A percentile compares a stretch with the other conserved stretches of the same genome.
Evolutionary conservation across 352 stramenopile species (phyloP).

Genomic region (Phytopythium litorale): DNA sequence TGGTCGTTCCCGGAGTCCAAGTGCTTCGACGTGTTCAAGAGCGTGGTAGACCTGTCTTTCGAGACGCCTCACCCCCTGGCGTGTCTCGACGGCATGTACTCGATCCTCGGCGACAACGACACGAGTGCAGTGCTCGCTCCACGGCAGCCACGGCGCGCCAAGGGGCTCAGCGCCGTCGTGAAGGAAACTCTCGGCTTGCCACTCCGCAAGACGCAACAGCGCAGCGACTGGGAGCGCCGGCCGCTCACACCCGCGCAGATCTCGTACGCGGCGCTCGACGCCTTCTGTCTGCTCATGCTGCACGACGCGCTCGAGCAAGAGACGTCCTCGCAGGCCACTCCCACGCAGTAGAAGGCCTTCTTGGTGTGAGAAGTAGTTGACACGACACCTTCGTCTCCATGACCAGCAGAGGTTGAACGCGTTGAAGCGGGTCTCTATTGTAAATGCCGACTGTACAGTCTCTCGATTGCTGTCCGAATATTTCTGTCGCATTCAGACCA

Average conservation of each 20-base stretch:
- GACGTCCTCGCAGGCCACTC: not conserved
- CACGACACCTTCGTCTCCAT: no score
- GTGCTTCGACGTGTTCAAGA: conserved; percentile 63
- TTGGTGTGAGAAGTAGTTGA: not conserved
- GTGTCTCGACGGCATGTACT: conserved; percentile 21
- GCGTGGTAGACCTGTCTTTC: conserved; percentile 60
- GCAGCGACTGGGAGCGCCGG: conserved; percentile 69
- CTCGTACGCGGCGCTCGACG: conserved; percentile 69
- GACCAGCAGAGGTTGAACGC: not conserved
- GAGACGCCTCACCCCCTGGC: conserved; percentile 26
- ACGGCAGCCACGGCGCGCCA: conserved; percentile 31
- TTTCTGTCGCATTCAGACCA: not conserved
- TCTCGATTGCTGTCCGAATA: not conserved
- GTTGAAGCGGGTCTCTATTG: not conserved
- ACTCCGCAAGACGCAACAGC: conserved; percentile 68
- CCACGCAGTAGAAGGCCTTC: not conserved
- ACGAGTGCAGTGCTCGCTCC: not conserved
- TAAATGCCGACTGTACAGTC: not conserved
- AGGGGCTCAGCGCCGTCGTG: conserved; percentile 51
- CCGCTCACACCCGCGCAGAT: conserved; percentile 57
- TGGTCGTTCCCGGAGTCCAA: conserved; percentile 65
- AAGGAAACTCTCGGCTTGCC: conserved; percentile 50
- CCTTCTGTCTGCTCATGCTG: conserved; percentile 79
- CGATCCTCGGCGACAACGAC: not conserved
- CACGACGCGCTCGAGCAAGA: conserved; percentile 18